Base-by-base conservation (phyloP, 768 basidiomycete genomes). In the Hirschioporus abietinus region DNA sequence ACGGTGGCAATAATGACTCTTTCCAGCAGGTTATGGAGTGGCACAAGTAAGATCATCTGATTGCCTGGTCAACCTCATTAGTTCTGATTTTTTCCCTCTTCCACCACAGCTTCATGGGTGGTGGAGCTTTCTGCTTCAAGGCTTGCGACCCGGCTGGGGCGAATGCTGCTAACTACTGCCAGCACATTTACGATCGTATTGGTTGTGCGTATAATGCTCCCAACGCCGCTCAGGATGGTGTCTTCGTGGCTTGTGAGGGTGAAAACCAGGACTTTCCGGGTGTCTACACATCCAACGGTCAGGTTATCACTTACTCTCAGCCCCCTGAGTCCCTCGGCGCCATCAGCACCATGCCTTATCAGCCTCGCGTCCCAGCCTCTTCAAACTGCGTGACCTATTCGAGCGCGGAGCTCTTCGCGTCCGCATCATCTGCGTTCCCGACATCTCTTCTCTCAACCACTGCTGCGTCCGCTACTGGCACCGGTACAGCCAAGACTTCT, bases 121-220 rank as follows among this genome's bases (percentile, higher is more conserved):
- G 81, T 26, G 74, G 79, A 69, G 65, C 67, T 25, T 89, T 91
- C 81, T 93, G 91, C 76, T 72, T 90, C 69, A 93, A 93, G 76
- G 78, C 83, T 0, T 94, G 92, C 78, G 85, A 91, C 71, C 87
- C 87, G 1, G 69, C 74, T 0, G 78, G 79, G 12, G 71, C 82
- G n/a, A 80, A 85, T 70, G 80, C 83, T 0, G 77, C 79, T 4
- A 72, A 78, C n/a, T 83, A 74, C 71, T 93, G 92, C 79, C 79
- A 90, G 74, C 88, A 94, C 81, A 83, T 86, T 68, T 88, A 80
- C 67, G 91, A 92, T 72, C 88, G 88, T 66, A 87, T 92, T 63
- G 92, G 93, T 10, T 88, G 89, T 70, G 72, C 68, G 1, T 92
- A 87, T 80, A 93, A 92, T 74, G 88, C 84, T 20, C 92, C 92